Conservation (phyloP, 495 filamentous ascomycete species). For the Hypoxylon fragiforme region DNA sequence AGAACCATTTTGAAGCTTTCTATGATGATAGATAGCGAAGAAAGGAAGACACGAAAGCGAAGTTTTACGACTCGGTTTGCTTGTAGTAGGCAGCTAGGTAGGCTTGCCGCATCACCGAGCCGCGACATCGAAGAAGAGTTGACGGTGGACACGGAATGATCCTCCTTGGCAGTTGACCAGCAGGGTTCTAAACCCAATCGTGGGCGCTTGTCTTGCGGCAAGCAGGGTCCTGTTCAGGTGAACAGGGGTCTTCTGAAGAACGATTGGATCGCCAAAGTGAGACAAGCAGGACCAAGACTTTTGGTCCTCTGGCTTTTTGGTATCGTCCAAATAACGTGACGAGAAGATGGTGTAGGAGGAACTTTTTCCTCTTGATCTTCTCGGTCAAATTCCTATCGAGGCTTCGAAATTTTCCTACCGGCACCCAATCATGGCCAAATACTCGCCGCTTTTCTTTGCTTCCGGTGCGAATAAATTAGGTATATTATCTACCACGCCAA, state of each 20-base stretch:
- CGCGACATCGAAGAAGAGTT: slow-evolving; percentile 13
- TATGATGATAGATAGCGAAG: slow-evolving; percentile 4
- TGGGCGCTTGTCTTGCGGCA: slow-evolving; percentile 37
- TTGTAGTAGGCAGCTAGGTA: too few relatives aligned
- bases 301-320: slow-evolving; percentile 37
- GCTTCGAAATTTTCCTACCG: slow-evolving; percentile 8
- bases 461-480: background rate
- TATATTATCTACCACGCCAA: slow-evolving; percentile 3
- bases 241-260: slow-evolving; percentile 37
- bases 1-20: slow-evolving; percentile 4
- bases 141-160: slow-evolving; percentile 34
- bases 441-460: slow-evolving; percentile 3
- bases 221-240: slow-evolving; percentile 40
- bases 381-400: slow-evolving; percentile 21
- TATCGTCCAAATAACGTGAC: slow-evolving; percentile 48
- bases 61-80: slow-evolving; percentile 5
- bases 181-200: slow-evolving; percentile 41
- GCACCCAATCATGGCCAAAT: slow-evolving; percentile 8
- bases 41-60: slow-evolving; percentile 5
- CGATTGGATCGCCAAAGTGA: slow-evolving; percentile 41
- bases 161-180: slow-evolving; percentile 29
- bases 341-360: slow-evolving; percentile 45
- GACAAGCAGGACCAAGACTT: slow-evolving; percentile 40
- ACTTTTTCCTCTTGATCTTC: slow-evolving; percentile 14
- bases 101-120: slow-evolving; percentile 11